Percentiles rank a stretch among this genome's conserved stretches.
Evolutionary conservation across 2,329 filamentous ascomycete species (phyloP).

Genomic region (Lasiodiplodia sp.): DNA sequence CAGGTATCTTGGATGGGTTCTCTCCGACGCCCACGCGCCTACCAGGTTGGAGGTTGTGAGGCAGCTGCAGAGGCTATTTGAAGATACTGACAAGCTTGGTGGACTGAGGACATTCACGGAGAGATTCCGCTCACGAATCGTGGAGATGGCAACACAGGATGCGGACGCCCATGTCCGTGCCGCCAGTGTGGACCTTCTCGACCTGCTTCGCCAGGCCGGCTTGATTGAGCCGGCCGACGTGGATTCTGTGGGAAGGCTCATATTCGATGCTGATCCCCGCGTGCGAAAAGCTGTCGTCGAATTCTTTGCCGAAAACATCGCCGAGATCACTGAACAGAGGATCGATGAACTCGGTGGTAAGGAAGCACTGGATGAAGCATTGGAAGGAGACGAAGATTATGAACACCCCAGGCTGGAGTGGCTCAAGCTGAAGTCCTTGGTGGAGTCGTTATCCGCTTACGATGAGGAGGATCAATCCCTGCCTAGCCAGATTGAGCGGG

Average conservation of each 20-base stretch:
- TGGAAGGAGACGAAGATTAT: conserved; percentile 78
- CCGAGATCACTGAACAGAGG: conserved; percentile 79
- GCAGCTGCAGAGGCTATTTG: conserved; percentile 81
- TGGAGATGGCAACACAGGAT: conserved; percentile 92
- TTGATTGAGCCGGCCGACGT: conserved; percentile 92
- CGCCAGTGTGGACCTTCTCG: conserved; percentile 80
- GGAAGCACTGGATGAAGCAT: conserved; percentile 76
- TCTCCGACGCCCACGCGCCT: conserved; percentile 78
- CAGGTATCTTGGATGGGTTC: conserved; percentile 92
- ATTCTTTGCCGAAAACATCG: conserved; percentile 89
- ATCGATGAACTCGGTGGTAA: conserved; percentile 85
- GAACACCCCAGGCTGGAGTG: conserved; percentile 80
- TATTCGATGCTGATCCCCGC: conserved; percentile 85
- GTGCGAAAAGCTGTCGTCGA: conserved; percentile 87
- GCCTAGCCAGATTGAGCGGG: conserved; percentile 55
- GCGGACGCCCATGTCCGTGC: conserved; percentile 82
- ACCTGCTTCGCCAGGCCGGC: conserved; percentile 80
- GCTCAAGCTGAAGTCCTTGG: conserved; percentile 91
- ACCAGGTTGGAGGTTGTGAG: conserved; percentile 86
- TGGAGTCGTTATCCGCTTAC: conserved; percentile 82
- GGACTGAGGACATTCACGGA: conserved; percentile 90
- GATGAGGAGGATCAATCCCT: conserved; percentile 72
- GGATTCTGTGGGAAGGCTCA: conserved; percentile 82
- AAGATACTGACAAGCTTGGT: conserved; percentile 77
- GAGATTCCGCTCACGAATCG: conserved; percentile 81